Evolutionary conservation across 1,284 basidiomycete species (phyloP), one percentile per base, ranked within the genome.

Genomic region (Phellinidium pouzarii): DNA sequence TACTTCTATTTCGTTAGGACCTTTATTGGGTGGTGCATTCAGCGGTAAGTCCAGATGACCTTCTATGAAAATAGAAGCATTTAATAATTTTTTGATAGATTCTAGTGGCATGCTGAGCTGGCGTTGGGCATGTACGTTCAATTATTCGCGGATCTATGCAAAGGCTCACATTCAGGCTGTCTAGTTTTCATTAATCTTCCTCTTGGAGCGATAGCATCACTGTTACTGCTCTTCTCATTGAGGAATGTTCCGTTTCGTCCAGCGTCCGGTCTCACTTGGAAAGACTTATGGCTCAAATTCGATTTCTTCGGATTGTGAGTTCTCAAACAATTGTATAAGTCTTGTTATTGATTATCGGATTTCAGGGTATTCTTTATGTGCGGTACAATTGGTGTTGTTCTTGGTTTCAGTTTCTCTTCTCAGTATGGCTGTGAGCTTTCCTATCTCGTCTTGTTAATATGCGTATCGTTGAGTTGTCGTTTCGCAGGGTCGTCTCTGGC

Each of bases 161-260:
- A 3, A 14, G 11, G 7, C 7, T 46, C 36, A 11, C 58, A 48
- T 59, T 14, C 57, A 19, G 12, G 44, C 37, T 2, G 20, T 27
- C 41, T 59, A 89, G 88, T 91, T 65, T 89, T 80, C 64, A 72
- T 91, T 61, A 91, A 90, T 68, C 70, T 90, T 44, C 87, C 87
- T n/a, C 68, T 89, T 48, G 85, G 83, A 62, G 64, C 77, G 25
- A 60, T 79, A 22, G 80, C 83, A 12, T 72, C 75, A 55, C 55
- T 77, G n/a, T 72, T 87, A 12, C 67, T 90, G 19, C 64, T 68
- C 29, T 54, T 78, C 36, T 80, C 84, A 17, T 75, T 90, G 51
- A 78, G 77, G 57, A 66, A 67, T 43, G 74, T 87, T 40, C 63
- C 69, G 34, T 65, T 84, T n/a, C 67, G 71, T 20, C 66, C 65